phyloP scores from a whole-genome alignment of 2,329 filamentous ascomycete species.

The Graphium sp. region DNA sequence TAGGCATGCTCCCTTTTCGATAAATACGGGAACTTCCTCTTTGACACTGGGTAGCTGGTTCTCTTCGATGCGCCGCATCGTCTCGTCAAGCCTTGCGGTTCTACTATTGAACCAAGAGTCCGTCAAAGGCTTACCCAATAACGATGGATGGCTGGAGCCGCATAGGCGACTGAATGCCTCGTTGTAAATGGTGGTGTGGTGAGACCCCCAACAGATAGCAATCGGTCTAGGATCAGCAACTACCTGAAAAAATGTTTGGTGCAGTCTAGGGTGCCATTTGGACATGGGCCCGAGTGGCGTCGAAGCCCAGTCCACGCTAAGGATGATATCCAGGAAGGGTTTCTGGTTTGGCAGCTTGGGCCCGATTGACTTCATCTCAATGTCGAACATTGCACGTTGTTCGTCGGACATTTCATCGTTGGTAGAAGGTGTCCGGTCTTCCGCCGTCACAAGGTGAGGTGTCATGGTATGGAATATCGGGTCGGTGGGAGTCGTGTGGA shows the following conservation, averaged over 20 bases:
- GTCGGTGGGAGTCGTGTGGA: background rate
- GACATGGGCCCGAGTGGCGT: conserved; percentile 28
- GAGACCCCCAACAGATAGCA: conserved; percentile 47
- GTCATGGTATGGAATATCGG: no score
- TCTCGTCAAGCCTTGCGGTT: background rate
- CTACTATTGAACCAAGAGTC: conserved; percentile 36
- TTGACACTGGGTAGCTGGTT: background rate
- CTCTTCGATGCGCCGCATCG: background rate
- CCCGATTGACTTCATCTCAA: no score
- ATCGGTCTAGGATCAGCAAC: conserved; percentile 28
- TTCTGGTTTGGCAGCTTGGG: no score
- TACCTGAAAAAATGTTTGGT: conserved; percentile 24
- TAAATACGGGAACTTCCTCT: conserved; percentile 10
- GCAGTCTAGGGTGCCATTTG: conserved; percentile 27
- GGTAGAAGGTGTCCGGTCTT: conserved; percentile 4
- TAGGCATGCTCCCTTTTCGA: conserved; percentile 20
- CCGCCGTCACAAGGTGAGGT: no score
- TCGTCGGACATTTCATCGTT: conserved; percentile 1
- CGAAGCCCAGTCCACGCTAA: conserved; percentile 25
- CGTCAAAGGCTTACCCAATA: conserved; percentile 43
- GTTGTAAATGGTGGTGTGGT: conserved; percentile 49
- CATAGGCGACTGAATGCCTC: conserved; percentile 47
- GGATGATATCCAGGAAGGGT: conserved; percentile 18
- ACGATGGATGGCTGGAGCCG: conserved; percentile 43
- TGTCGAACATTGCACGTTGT: no score